Evolutionary conservation across 2,329 filamentous ascomycete species (phyloP), one percentile per base, ranked within the genome.

Genomic region (Rosellinia necatrix): DNA sequence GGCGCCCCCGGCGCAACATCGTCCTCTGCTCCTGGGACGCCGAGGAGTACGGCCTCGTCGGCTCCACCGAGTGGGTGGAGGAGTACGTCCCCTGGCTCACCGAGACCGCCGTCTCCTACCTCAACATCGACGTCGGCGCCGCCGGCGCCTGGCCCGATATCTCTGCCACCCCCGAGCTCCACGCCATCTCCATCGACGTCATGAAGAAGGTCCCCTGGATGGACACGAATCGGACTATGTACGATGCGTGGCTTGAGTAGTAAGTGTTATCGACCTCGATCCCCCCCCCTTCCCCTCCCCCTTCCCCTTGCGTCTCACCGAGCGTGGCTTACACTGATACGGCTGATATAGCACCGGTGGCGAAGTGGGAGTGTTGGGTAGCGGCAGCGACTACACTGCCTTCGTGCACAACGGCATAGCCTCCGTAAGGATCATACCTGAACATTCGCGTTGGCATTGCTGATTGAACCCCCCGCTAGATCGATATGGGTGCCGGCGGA

Each of bases 31-130:
- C 76, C 0, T 89, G 85, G 85, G 87, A 89, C 61, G 86, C 81
- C 0, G 87, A 90, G 71, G 91, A 96, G 72, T 93, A 93, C 65
- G 90, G 89, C 0, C 76, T 94, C 1, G 72, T 96, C 6, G 91
- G 91, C 1, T 91, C 87, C 3, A 92, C 90, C 0, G 91, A 96
- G 68, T 96, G 90, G 89, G 89, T 96, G 0, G 90, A 96, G 68
- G 90, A 96, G 56, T 87, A 90, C 57, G 71, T 91, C 1, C 84
- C 88, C 0, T 94, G 90, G 90, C 81, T 96, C 1, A 82, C 80
- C 0, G 79, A 83, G 13, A 83, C 86, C 0, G 85, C 88, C 6
- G 82, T 96, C 47, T 84, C 88, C 0, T 96, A 96, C 64, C 75
- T 96, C 49, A 96, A 96, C 66, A 85, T 94, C 24, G 91, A 94